Percentiles rank a stretch among this genome's conserved stretches.
These are phyloP conservation scores for Podaxis sp. DNA, from an alignment of 768 basidiomycete genomes.

Conservation along the genomic window DNA sequence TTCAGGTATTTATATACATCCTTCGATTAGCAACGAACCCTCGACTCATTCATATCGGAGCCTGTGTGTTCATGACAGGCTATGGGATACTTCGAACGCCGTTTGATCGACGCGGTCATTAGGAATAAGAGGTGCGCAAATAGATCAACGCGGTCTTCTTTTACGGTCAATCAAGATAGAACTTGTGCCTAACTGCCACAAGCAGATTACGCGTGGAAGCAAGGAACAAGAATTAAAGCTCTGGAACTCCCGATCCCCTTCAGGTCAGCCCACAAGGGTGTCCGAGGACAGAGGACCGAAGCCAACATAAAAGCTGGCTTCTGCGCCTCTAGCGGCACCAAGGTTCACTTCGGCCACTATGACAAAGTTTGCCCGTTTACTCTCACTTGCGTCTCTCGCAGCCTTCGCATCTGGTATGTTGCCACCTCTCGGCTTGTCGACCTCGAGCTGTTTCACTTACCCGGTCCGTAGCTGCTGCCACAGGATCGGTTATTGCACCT, in stretches of 20 bases:
- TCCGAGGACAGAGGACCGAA: conserved; percentile 1
- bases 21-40: background rate
- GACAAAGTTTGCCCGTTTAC: conserved; percentile 13
- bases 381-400: conserved; percentile 20
- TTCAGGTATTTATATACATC: background rate
- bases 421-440: background rate
- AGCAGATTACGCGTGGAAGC: conserved; percentile 5
- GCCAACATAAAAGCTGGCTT: conserved; percentile 4
- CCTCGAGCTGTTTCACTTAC: background rate
- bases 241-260: background rate
- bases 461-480: conserved; percentile 18
- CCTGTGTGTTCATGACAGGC: background rate
- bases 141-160: background rate
- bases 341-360: conserved; percentile 5
- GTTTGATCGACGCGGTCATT: background rate
- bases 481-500: conserved; percentile 21
- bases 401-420: conserved; percentile 22
- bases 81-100: background rate
- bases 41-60: background rate
- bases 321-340: background rate
- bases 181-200: conserved; percentile 11
- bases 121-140: background rate
- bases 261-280: background rate
- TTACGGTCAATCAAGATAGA: conserved; percentile 3
- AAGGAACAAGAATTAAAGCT: conserved; percentile 4